Conservation (phyloP, 2,329 filamentous ascomycete species). For the Aspergillus clavatus region DNA sequence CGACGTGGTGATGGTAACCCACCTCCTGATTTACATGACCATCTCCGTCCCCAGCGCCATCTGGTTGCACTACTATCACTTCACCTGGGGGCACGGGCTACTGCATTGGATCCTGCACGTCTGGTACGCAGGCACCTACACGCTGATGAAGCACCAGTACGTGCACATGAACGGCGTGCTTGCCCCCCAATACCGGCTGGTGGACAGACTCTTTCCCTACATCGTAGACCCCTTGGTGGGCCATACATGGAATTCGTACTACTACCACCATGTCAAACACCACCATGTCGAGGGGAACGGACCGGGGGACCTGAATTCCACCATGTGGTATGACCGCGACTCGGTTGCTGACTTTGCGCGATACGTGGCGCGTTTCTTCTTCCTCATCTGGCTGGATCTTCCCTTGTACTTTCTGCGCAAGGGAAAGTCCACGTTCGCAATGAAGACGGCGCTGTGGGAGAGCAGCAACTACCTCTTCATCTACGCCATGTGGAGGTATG, state of each 20-base stretch:
- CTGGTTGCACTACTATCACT: slow-evolving; percentile 57
- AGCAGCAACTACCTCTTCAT: slow-evolving; percentile 52
- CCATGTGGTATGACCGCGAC: slow-evolving; percentile 71
- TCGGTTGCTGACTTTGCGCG: slow-evolving; percentile 59
- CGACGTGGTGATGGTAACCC: slow-evolving; percentile 73
- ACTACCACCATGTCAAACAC: slow-evolving; percentile 80
- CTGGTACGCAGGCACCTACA: slow-evolving; percentile 69
- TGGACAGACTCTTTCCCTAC: slow-evolving; percentile 68
- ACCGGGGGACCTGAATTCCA: slow-evolving; percentile 69
- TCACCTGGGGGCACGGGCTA: slow-evolving; percentile 63
- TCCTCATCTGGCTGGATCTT: slow-evolving; percentile 70
- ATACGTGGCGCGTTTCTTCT: slow-evolving; percentile 69
- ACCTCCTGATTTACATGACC: slow-evolving; percentile 65
- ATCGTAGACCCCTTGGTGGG: slow-evolving; percentile 71
- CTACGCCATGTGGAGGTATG: slow-evolving; percentile 46
- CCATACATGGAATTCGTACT: slow-evolving; percentile 82
- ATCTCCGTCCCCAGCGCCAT: slow-evolving; percentile 66
- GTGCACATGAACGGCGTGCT: slow-evolving; percentile 74
- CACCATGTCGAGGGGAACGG: slow-evolving; percentile 80
- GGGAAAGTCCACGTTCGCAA: slow-evolving; percentile 51
- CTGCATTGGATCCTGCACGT: slow-evolving; percentile 61
- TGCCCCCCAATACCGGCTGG: slow-evolving; percentile 46
- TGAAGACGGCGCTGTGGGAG: slow-evolving; percentile 60
- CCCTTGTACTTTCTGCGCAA: slow-evolving; percentile 68
- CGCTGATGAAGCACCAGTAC: slow-evolving; percentile 78